Conservation (phyloP, 306 rosid genomes). For the Casuarina equisetifolia region DNA sequence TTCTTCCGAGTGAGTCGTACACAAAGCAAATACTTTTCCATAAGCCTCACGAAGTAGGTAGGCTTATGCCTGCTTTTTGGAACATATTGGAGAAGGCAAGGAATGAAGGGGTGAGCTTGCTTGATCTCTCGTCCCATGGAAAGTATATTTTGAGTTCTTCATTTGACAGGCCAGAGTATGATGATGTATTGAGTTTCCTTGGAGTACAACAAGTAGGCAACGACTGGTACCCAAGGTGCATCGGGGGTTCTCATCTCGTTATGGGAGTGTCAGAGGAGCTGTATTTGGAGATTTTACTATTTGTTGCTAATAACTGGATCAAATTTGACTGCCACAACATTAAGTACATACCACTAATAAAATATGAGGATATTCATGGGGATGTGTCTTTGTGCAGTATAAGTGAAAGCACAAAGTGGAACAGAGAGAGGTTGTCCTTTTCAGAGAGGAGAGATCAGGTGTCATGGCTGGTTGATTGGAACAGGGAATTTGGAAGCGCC, state of each 20-base stretch:
- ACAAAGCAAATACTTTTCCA: no score
- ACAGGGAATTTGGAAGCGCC: slow-evolving; percentile 35
- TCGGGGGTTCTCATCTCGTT: slow-evolving; percentile 56
- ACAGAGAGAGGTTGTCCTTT: slow-evolving; percentile 8
- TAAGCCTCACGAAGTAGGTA: no score
- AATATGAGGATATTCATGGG: slow-evolving; percentile 44
- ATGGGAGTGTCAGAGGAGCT: slow-evolving; percentile 48
- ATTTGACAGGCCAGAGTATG: slow-evolving; percentile 45
- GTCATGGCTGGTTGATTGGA: slow-evolving; percentile 62
- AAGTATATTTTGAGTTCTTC: slow-evolving; percentile 47
- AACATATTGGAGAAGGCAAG: no score
- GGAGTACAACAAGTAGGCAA: slow-evolving; percentile 41
- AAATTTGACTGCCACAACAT: slow-evolving; percentile 33
- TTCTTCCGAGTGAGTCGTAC: no score
- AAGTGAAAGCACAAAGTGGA: not conserved
- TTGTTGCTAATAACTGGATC: slow-evolving; percentile 46
- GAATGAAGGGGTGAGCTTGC: no score
- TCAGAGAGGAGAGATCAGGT: slow-evolving; percentile 23
- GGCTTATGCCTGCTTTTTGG: no score
- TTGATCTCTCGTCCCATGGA: slow-evolving; percentile 29
- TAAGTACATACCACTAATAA: slow-evolving; percentile 40
- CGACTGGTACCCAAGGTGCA: slow-evolving; percentile 75
- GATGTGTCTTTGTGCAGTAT: slow-evolving; percentile 39
- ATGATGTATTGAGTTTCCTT: slow-evolving; percentile 45
- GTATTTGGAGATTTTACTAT: slow-evolving; percentile 41